Percentiles rank a stretch among this genome's conserved stretches.
Conservation (phyloP, 2,329 filamentous ascomycete genomes). For the Botrytis byssoidea region DNA sequence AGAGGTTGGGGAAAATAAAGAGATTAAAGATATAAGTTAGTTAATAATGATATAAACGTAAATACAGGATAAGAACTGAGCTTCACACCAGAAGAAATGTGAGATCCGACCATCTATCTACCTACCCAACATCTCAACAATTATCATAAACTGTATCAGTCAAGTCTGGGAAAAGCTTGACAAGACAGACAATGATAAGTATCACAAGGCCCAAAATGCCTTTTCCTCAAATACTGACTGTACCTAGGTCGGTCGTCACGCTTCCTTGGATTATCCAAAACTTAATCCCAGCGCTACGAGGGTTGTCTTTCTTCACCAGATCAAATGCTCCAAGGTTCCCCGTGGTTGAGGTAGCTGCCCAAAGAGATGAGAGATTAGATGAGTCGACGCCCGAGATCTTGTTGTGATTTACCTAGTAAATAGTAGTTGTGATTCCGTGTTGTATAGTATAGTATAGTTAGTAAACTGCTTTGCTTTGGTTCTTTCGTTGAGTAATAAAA, state of each 20-base stretch:
- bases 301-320: neutral
- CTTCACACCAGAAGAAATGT: neutral
- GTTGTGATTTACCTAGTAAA: neutral
- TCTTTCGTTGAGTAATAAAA: neutral
- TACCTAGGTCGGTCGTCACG: neutral
- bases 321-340: neutral
- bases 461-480: neutral
- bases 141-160: neutral
- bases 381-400: neutral
- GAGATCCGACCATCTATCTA: neutral
- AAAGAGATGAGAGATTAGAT: neutral
- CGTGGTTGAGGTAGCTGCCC: neutral
- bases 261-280: neutral
- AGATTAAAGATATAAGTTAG: neutral
- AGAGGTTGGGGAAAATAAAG: neutral
- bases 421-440: too few relatives aligned
- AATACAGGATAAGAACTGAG: neutral
- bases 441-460: too few relatives aligned
- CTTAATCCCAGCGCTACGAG: neutral
- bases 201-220: neutral
- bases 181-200: too few relatives aligned
- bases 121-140: neutral
- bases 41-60: too few relatives aligned
- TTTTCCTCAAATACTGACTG: neutral
- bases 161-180: neutral